phyloP scores from a whole-genome alignment of 2,329 filamentous ascomycete species.

The Fusarium sp. region DNA sequence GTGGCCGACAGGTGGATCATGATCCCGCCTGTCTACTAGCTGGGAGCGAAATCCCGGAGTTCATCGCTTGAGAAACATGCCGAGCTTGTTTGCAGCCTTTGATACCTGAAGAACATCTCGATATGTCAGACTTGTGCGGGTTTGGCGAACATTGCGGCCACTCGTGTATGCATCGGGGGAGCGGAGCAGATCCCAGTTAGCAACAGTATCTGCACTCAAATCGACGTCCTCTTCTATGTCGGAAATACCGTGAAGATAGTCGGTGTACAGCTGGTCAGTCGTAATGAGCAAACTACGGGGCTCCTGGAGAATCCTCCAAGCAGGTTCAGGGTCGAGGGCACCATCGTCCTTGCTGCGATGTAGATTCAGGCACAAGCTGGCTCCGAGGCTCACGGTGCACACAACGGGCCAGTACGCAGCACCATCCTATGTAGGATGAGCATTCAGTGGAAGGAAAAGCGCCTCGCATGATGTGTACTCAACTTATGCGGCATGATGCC shows the following conservation, averaged over 20 bases:
- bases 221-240: conserved; percentile 74
- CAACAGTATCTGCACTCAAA: conserved; percentile 71
- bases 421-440: conserved; percentile 72
- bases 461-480: conserved; percentile 49
- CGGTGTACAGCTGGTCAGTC: conserved; percentile 74
- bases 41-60: conserved; percentile 34
- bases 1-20: conserved; percentile 78
- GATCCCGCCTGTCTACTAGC: conserved; percentile 76
- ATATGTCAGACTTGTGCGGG: conserved; percentile 81
- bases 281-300: conserved; percentile 84
- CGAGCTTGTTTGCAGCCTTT: conserved; percentile 77
- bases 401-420: conserved; percentile 88
- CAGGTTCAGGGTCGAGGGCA: conserved; percentile 65
- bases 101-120: conserved; percentile 88
- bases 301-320: conserved; percentile 80
- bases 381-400: conserved; percentile 89
- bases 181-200: conserved; percentile 78
- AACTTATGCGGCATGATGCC: conserved; percentile 97
- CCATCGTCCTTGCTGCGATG: conserved; percentile 73
- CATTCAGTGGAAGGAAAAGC: conserved; percentile 34
- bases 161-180: conserved; percentile 60
- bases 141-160: conserved; percentile 69
- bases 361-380: conserved; percentile 82
- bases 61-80: conserved; percentile 60
- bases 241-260: conserved; percentile 81